These are phyloP conservation scores for Boletus reticulatus DNA, from an alignment of 768 basidiomycete species.

Conservation along the genomic window DNA sequence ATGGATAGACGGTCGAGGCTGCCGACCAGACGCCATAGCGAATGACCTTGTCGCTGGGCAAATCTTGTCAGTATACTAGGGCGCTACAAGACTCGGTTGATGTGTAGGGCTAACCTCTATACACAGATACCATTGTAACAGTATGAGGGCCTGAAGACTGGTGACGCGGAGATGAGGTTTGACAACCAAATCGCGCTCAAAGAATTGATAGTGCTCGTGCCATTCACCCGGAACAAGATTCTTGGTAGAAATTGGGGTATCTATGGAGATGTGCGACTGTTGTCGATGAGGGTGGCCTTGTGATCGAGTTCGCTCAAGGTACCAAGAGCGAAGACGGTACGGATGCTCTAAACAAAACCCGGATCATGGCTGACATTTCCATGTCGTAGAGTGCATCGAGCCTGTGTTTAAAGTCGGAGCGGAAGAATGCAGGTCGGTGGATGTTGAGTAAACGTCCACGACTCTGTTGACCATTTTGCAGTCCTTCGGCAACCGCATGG, in stretches of 20 bases:
- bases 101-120: conserved; percentile 58
- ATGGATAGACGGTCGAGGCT: conserved; percentile 79
- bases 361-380: conserved; percentile 57
- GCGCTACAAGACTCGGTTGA: neutral
- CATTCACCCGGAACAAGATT: conserved; percentile 59
- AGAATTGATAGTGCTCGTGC: conserved; percentile 85
- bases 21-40: conserved; percentile 85
- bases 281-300: conserved; percentile 53
- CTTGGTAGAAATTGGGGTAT: conserved; percentile 44
- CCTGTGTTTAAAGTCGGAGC: conserved; percentile 62
- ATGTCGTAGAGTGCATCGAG: conserved; percentile 67
- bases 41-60: conserved; percentile 76
- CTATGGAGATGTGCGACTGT: conserved; percentile 37
- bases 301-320: conserved; percentile 82
- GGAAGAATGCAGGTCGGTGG: conserved; percentile 75
- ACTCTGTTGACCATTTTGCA: conserved; percentile 61
- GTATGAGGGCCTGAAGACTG: conserved; percentile 78
- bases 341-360: conserved; percentile 75
- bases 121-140: conserved; percentile 88
- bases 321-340: conserved; percentile 75
- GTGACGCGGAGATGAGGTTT: conserved; percentile 85
- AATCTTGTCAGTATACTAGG: conserved; percentile 6
- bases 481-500: conserved; percentile 76
- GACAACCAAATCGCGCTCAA: conserved; percentile 73
- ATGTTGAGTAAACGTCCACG: conserved; percentile 72